A percentile compares a stretch with the other conserved stretches of the same genome.
phyloP scores from a whole-genome alignment of 164 flowering plant genomes.

The Chimonanthus praecox region DNA sequence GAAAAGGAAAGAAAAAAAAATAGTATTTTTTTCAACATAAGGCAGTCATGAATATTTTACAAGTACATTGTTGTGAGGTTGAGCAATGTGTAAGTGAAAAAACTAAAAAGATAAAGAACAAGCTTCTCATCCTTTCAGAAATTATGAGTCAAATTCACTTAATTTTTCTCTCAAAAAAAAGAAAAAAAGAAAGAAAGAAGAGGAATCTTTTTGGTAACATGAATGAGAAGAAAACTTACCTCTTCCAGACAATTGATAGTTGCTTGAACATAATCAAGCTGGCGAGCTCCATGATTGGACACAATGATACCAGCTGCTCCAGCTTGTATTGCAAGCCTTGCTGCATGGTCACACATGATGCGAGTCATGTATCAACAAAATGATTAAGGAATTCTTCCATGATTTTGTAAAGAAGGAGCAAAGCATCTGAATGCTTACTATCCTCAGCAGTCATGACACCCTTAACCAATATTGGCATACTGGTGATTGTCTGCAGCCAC shows the following conservation, averaged over 20 bases:
- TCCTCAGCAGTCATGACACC: slow-evolving; percentile 94
- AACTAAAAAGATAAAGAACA: too few relatives aligned
- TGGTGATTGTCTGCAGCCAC: slow-evolving; percentile 90
- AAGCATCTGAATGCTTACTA: slow-evolving; percentile 33
- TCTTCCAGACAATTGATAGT: slow-evolving; percentile 81
- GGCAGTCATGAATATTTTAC: too few relatives aligned
- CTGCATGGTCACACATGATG: slow-evolving; percentile 27
- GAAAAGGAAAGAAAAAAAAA: too few relatives aligned
- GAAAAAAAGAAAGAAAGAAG: too few relatives aligned
- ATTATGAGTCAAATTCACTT: too few relatives aligned
- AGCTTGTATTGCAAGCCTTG: slow-evolving; percentile 58
- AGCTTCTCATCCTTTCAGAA: too few relatives aligned
- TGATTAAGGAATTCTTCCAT: neutral
- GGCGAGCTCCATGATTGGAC: slow-evolving; percentile 97
- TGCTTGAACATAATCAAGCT: slow-evolving; percentile 87
- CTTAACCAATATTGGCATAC: slow-evolving; percentile 81
- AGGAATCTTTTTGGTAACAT: neutral
- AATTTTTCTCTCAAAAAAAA: too few relatives aligned
- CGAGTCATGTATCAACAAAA: neutral
- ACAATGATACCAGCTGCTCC: slow-evolving; percentile 95
- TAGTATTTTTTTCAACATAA: too few relatives aligned
- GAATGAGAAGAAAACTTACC: slow-evolving; percentile 32
- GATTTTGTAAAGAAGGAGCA: neutral
- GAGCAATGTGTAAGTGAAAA: too few relatives aligned
- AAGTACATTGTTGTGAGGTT: too few relatives aligned